These are phyloP conservation scores for Sugiyamaella paludigena DNA, from an alignment of 1,139 yeast species.

Conservation along the genomic window DNA sequence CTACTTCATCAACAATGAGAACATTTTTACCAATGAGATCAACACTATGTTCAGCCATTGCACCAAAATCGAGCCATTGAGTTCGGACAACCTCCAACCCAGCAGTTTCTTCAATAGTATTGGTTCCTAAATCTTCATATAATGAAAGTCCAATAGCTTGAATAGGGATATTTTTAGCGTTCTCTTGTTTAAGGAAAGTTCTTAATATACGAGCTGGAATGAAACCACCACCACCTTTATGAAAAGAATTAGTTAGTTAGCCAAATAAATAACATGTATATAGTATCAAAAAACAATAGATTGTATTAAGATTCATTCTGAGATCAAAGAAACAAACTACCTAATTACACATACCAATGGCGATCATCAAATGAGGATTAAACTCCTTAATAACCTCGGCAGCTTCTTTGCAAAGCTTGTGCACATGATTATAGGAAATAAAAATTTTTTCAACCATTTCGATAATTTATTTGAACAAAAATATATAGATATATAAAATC, in stretches of 20 bases:
- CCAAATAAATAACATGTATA: conserved; percentile 1
- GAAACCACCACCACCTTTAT: conserved; percentile 73
- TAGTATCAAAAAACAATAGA: too few species aligned
- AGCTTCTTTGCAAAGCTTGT: conserved; percentile 85
- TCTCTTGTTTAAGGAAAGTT: conserved; percentile 82
- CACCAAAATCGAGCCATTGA: conserved; percentile 87
- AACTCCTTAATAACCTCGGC: conserved; percentile 68
- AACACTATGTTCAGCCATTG: conserved; percentile 54
- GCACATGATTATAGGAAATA: conserved; percentile 89
- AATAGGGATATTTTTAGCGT: conserved; percentile 84
- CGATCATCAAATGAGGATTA: conserved; percentile 84
- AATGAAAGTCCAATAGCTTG: conserved; percentile 91
- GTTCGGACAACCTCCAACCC: conserved; percentile 90
- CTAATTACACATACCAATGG: conserved; percentile 48
- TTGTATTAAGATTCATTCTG: too few species aligned
- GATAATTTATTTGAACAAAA: neutral
- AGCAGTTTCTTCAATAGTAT: conserved; percentile 54
- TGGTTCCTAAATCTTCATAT: conserved; percentile 75
- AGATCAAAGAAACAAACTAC: too few species aligned
- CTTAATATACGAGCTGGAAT: conserved; percentile 95
- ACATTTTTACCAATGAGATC: conserved; percentile 78
- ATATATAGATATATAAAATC: neutral
- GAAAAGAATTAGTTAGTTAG: conserved; percentile 31
- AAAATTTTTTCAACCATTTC: conserved; percentile 55
- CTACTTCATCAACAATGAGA: conserved; percentile 89